phyloP scores from a whole-genome alignment of 1,284 basidiomycete genomes.

The Irpex lacteus region DNA sequence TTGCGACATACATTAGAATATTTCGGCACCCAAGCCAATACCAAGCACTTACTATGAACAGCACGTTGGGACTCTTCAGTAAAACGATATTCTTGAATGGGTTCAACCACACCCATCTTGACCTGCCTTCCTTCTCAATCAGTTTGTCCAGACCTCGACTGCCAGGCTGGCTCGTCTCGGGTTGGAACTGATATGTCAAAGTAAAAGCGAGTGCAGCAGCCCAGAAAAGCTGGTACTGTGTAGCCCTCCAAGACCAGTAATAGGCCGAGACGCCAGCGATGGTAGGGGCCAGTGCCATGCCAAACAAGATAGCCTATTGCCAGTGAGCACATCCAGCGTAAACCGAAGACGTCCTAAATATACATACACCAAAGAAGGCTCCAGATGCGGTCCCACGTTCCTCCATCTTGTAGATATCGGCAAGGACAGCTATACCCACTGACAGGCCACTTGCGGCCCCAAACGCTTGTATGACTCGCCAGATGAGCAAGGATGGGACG shows the following conservation, averaged over 20 bases:
- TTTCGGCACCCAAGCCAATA: background rate
- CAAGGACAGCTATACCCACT: conserved; percentile 44
- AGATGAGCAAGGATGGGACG: conserved; percentile 51
- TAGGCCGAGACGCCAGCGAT: conserved; percentile 43
- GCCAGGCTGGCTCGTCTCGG: conserved; percentile 66
- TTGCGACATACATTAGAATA: background rate
- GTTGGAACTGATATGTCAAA: conserved; percentile 41
- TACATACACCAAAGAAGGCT: conserved; percentile 34
- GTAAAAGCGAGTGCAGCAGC: conserved; percentile 44
- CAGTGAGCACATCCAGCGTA: too few relatives aligned
- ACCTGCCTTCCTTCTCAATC: conserved; percentile 20
- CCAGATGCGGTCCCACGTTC: conserved; percentile 42
- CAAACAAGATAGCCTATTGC: conserved; percentile 24
- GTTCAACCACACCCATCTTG: conserved; percentile 50
- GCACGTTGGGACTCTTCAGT: conserved; percentile 58
- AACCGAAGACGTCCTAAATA: too few relatives aligned
- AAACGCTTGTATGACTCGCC: conserved; percentile 61
- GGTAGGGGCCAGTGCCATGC: conserved; percentile 30
- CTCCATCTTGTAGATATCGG: conserved; percentile 40
- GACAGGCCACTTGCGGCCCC: conserved; percentile 39
- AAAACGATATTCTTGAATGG: conserved; percentile 53
- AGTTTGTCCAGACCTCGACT: conserved; percentile 22
- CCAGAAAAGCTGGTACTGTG: conserved; percentile 53
- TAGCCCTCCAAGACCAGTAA: conserved; percentile 68
- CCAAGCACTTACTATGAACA: conserved; percentile 42